Conservation (phyloP, 192 early-diverging fungal genomes). For the Rhizophagus clarus region DNA sequence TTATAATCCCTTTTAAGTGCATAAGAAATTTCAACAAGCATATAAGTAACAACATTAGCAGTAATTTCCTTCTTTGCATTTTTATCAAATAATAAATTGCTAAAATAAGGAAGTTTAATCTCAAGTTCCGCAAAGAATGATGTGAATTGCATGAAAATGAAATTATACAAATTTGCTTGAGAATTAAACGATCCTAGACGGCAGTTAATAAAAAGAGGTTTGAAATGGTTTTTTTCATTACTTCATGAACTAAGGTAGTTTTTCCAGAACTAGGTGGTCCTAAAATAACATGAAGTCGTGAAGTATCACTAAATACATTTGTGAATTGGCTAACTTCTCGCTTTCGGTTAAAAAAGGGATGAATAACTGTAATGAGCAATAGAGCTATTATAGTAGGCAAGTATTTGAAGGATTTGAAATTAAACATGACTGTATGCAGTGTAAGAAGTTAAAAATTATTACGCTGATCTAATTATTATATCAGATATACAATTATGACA, state of each 20-base stretch:
- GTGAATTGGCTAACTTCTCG: conserved; percentile 7
- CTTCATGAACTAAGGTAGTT: background rate
- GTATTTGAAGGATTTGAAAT: too few relatives aligned
- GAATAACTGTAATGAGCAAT: too few relatives aligned
- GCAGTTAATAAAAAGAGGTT: conserved; percentile 25
- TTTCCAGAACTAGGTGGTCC: conserved; percentile 23
- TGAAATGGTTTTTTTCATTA: conserved; percentile 21
- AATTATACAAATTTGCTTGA: background rate
- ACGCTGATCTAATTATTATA: too few relatives aligned
- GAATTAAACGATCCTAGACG: conserved; percentile 6
- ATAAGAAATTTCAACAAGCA: background rate
- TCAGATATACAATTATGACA: too few relatives aligned
- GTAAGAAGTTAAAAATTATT: too few relatives aligned
- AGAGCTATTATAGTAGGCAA: too few relatives aligned
- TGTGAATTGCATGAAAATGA: background rate
- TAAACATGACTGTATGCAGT: too few relatives aligned
- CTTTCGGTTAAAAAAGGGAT: conserved; percentile 22
- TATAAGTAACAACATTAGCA: background rate
- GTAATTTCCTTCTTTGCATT: too few relatives aligned
- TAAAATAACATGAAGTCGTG: conserved; percentile 3
- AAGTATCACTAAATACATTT: conserved; percentile 10
- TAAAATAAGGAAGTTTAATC: too few relatives aligned
- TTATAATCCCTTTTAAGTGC: background rate
- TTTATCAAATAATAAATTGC: too few relatives aligned
- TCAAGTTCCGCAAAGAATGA: too few relatives aligned